These are phyloP conservation scores for Auricularia cornea DNA, from an alignment of 768 basidiomycete species.

Conservation along the genomic window DNA sequence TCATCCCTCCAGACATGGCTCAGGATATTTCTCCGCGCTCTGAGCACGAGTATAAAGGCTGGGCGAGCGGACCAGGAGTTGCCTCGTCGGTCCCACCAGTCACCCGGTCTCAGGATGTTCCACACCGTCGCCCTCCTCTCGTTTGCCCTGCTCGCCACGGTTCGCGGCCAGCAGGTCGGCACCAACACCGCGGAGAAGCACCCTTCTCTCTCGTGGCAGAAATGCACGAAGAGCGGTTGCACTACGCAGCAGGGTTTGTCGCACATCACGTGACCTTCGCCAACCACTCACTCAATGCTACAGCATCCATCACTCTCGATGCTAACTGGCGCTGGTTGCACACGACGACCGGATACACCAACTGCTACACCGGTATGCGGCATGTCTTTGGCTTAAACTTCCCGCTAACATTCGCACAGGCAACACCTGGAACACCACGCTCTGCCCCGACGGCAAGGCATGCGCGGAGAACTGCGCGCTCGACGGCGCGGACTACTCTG, in stretches of 20 bases:
- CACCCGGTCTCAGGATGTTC: slow-evolving; percentile 23
- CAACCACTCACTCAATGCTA: neutral
- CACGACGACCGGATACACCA: slow-evolving; percentile 19
- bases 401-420: slow-evolving; percentile 6
- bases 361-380: slow-evolving; percentile 27
- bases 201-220: slow-evolving; percentile 38
- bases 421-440: slow-evolving; percentile 12
- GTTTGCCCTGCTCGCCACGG: slow-evolving; percentile 31
- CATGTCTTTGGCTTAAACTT: neutral
- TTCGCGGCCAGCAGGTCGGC: slow-evolving; percentile 44
- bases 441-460: slow-evolving; percentile 10
- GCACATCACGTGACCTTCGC: neutral
- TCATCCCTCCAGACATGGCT: neutral
- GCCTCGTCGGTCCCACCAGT: neutral
- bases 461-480: slow-evolving; percentile 15
- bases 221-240: slow-evolving; percentile 35
- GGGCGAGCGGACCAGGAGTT: neutral
- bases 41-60: neutral
- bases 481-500: slow-evolving; percentile 27
- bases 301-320: slow-evolving; percentile 4
- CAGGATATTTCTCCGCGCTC: neutral
- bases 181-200: slow-evolving; percentile 40
- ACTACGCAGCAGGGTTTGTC: neutral
- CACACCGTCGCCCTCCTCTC: slow-evolving; percentile 31
- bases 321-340: slow-evolving; percentile 13